Percentiles rank a stretch among this genome's conserved stretches.
These are phyloP conservation scores for Colletotrichum abscissum DNA, from an alignment of 2,329 filamentous ascomycete genomes.

Conservation along the genomic window DNA sequence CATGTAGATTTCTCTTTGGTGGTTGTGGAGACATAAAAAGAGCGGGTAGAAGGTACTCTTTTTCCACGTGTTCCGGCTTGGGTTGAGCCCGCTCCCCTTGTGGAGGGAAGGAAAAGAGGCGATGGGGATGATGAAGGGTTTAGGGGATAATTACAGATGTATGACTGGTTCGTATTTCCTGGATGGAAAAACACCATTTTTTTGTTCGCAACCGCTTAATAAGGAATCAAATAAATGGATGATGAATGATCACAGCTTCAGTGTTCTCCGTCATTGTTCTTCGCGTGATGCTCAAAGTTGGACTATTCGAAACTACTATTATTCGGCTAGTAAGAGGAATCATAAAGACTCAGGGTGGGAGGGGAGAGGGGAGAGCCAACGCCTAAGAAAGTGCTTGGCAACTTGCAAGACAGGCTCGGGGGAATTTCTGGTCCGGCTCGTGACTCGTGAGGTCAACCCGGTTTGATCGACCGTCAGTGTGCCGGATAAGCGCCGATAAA, in stretches of 20 bases:
- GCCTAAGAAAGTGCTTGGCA: not conserved
- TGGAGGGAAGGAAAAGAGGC: not conserved
- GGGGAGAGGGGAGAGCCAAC: not conserved
- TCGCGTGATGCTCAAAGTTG: too few relatives aligned
- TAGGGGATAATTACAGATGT: slow-evolving; percentile 38
- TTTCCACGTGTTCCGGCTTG: not conserved
- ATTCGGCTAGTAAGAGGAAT: not conserved
- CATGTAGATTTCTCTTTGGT: slow-evolving; percentile 39
- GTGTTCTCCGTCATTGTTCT: not conserved
- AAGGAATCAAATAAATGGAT: slow-evolving; percentile 40
- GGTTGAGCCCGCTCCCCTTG: slow-evolving; percentile 3
- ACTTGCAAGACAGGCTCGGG: not conserved
- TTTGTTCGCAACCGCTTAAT: slow-evolving; percentile 39
- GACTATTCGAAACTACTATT: not conserved
- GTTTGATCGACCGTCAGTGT: not conserved
- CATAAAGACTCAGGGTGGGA: not conserved
- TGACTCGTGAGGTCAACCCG: not conserved
- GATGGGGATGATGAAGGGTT: slow-evolving; percentile 15
- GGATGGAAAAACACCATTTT: slow-evolving; percentile 46
- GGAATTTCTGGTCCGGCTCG: not conserved
- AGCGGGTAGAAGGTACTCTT: not conserved
- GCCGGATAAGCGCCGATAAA: not conserved
- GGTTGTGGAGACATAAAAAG: slow-evolving; percentile 15
- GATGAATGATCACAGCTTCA: slow-evolving; percentile 27
- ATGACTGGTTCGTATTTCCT: slow-evolving; percentile 66